Evolutionary conservation across 345 rosid species (phyloP).

Genomic region (Eucalyptus pumila): DNA sequence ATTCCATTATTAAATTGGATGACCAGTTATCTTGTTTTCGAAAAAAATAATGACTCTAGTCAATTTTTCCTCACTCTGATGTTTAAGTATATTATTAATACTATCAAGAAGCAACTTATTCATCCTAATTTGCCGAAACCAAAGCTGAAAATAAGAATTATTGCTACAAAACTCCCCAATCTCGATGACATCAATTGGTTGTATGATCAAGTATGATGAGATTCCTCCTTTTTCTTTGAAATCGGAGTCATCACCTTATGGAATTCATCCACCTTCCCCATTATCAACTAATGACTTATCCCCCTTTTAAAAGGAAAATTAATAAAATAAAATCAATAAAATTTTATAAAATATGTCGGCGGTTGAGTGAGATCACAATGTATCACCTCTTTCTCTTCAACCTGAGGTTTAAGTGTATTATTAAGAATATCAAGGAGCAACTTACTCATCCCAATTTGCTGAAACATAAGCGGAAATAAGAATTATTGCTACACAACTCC

Average conservation of each 20-base stretch:
- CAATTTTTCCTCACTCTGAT: background rate
- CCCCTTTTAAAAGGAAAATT: fast-evolving
- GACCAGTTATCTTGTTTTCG: background rate
- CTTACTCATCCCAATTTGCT: background rate
- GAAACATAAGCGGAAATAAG: background rate
- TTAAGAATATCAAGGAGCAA: background rate
- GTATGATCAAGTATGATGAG: background rate
- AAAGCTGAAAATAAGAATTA: background rate
- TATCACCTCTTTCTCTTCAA: background rate
- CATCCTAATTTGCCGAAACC: background rate
- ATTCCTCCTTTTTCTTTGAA: background rate
- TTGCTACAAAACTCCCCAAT: background rate
- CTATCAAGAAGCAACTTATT: background rate
- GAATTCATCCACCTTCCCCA: background rate
- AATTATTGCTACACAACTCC: background rate
- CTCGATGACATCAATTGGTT: background rate
- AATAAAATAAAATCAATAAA: background rate
- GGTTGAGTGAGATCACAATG: background rate
- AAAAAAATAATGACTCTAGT: background rate
- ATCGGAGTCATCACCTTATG: background rate
- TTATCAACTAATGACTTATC: fast-evolving
- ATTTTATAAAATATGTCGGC: background rate
- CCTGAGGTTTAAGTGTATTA: background rate
- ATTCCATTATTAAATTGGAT: background rate
- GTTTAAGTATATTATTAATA: background rate